Conservation (phyloP, 2,329 filamentous ascomycete species). For the Fusarium protoensiforme region DNA sequence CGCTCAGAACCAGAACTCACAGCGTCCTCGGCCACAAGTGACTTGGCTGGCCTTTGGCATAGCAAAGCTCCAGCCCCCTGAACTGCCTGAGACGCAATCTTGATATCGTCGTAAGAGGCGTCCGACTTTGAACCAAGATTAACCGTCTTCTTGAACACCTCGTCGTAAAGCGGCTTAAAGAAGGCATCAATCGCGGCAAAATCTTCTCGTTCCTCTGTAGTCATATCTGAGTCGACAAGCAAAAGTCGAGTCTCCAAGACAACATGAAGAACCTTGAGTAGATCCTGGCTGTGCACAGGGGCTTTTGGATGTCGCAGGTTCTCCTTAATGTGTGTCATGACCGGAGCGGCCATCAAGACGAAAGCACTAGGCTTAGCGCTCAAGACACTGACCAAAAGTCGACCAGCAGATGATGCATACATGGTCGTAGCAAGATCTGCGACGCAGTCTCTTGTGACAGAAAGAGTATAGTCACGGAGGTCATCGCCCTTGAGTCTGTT, state of each 20-base stretch:
- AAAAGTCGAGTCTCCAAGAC: conserved; percentile 59
- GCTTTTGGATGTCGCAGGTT: conserved; percentile 64
- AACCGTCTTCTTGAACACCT: conserved; percentile 55
- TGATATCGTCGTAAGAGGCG: conserved; percentile 51
- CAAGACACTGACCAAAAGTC: conserved; percentile 62
- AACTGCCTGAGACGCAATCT: conserved; percentile 56
- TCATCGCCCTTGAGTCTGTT: conserved; percentile 56
- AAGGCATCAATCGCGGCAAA: conserved; percentile 50
- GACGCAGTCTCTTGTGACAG: conserved; percentile 64
- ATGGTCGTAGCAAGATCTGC: conserved; percentile 64
- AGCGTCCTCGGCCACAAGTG: conserved; percentile 1
- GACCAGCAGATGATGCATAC: conserved; percentile 64
- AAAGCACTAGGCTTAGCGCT: conserved; percentile 62
- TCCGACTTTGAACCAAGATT: conserved; percentile 41
- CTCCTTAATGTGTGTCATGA: conserved; percentile 61
- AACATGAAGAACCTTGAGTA: conserved; percentile 63
- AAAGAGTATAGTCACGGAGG: conserved; percentile 58
- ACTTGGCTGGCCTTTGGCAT: conserved; percentile 50
- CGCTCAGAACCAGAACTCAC: conserved; percentile 27
- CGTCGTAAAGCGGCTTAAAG: conserved; percentile 56
- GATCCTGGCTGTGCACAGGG: conserved; percentile 60
- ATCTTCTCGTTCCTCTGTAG: conserved; percentile 49
- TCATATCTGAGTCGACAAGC: conserved; percentile 49
- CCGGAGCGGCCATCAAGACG: conserved; percentile 57
- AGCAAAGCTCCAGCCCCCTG: conserved; percentile 59